These are phyloP conservation scores for Arthrobotrys megalospora DNA, from an alignment of 2,329 filamentous ascomycete species.

Conservation along the genomic window DNA sequence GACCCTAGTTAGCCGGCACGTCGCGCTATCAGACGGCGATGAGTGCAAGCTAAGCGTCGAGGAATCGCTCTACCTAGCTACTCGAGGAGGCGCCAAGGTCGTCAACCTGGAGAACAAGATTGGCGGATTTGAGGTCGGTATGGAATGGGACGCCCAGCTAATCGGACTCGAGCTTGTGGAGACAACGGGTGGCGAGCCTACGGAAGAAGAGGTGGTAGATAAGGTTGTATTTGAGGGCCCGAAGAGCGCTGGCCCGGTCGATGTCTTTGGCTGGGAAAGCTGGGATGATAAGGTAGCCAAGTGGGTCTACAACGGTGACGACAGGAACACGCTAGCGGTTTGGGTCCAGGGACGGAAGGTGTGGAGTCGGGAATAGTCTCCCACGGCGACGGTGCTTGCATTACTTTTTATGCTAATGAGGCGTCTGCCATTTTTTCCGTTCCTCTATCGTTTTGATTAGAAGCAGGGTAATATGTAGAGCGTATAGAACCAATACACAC, in stretches of 20 bases:
- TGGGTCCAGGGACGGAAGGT: conserved; percentile 91
- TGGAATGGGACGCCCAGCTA: conserved; percentile 92
- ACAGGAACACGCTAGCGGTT: conserved; percentile 87
- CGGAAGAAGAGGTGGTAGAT: conserved; percentile 68
- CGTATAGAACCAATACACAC: conserved; percentile 5
- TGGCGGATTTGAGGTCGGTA: conserved; percentile 87
- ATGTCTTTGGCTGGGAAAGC: conserved; percentile 91
- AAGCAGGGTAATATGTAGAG: conserved; percentile 11
- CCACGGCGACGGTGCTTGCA: background rate
- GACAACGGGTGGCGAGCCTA: conserved; percentile 62
- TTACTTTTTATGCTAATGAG: background rate
- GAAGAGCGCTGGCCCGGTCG: conserved; percentile 76
- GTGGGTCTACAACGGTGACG: conserved; percentile 95
- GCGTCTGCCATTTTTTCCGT: background rate
- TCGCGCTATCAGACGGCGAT: conserved; percentile 73
- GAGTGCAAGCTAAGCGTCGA: conserved; percentile 81
- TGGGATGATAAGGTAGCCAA: conserved; percentile 90
- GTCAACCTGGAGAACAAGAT: conserved; percentile 80
- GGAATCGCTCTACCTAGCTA: conserved; percentile 88
- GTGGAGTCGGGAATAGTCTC: conserved; percentile 42
- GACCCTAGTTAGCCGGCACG: conserved; percentile 80
- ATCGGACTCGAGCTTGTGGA: conserved; percentile 74
- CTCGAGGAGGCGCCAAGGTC: conserved; percentile 86
- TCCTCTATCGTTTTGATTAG: background rate
- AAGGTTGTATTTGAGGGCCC: conserved; percentile 63